Conservation (phyloP, 106 monocot genomes). For the Cymbidium sinense region DNA sequence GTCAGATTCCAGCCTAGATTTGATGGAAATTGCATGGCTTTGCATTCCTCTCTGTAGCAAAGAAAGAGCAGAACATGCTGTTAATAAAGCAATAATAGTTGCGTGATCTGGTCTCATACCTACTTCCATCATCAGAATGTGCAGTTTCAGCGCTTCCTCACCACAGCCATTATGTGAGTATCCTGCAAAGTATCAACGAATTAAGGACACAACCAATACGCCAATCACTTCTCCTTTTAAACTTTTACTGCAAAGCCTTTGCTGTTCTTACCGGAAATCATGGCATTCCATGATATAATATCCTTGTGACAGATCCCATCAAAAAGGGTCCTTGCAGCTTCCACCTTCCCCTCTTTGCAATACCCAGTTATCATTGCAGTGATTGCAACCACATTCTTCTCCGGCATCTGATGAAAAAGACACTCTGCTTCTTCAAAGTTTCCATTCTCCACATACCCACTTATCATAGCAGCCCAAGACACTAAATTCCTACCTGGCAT, state of each 20-base stretch:
- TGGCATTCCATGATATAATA: constrained; percentile 59
- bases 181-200: constrained; percentile 51
- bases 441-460: constrained; percentile 41
- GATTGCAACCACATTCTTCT: constrained; percentile 43
- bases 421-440: constrained; percentile 29
- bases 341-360: constrained; percentile 35
- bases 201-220: too few relatives aligned
- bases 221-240: not conserved
- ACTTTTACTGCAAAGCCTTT: not conserved
- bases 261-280: constrained; percentile 38
- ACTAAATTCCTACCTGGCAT: constrained; percentile 41
- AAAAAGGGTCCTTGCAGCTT: constrained; percentile 41
- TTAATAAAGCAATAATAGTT: constrained; percentile 51
- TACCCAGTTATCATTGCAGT: constrained; percentile 56
- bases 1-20: constrained; percentile 41
- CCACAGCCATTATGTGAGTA: constrained; percentile 60
- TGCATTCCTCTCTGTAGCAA: constrained; percentile 56
- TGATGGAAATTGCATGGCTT: constrained; percentile 52
- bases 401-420: constrained; percentile 42
- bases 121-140: constrained; percentile 37
- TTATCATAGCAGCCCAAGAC: constrained; percentile 54
- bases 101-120: constrained; percentile 65
- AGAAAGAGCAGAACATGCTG: constrained; percentile 66
- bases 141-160: constrained; percentile 59
- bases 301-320: constrained; percentile 42